phyloP scores from a whole-genome alignment of 345 rosid species.

The Jatropha curcas region DNA sequence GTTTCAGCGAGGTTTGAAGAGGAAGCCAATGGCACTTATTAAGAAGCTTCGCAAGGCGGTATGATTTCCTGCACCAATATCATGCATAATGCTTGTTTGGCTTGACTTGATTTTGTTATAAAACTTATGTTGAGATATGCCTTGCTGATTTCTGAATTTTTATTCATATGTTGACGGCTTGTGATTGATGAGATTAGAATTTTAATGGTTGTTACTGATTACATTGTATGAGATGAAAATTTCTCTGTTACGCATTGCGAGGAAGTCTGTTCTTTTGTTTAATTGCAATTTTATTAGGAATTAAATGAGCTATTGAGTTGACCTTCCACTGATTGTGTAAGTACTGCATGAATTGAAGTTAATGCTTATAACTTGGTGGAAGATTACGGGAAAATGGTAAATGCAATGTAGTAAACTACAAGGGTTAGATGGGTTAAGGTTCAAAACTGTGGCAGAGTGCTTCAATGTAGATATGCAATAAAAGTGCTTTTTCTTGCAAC shows the following conservation, averaged over 20 bases:
- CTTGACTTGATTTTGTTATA: neutral
- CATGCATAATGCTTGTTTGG: neutral
- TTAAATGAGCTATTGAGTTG: too few relatives aligned
- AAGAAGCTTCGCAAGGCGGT: conserved; percentile 43
- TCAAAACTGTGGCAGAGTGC: neutral
- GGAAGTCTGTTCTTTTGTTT: neutral
- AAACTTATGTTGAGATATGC: too few relatives aligned
- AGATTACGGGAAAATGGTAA: neutral
- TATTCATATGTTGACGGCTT: neutral
- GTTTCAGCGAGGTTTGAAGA: conserved; percentile 81
- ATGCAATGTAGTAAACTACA: neutral
- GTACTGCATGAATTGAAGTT: too few relatives aligned
- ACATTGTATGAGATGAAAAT: too few relatives aligned
- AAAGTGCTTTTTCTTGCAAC: neutral
- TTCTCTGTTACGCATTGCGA: too few relatives aligned
- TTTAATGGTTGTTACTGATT: too few relatives aligned
- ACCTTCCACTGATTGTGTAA: too few relatives aligned
- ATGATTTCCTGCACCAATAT: neutral
- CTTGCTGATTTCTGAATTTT: neutral
- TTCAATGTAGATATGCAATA: too few relatives aligned
- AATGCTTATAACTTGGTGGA: too few relatives aligned
- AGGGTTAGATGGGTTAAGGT: neutral
- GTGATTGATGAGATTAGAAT: too few relatives aligned
- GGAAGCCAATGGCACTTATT: conserved; percentile 45
- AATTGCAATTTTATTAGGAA: neutral